Evolutionary conservation across 2,329 filamentous ascomycete species (phyloP).

Genomic region (Aspergillus transmontanensis): DNA sequence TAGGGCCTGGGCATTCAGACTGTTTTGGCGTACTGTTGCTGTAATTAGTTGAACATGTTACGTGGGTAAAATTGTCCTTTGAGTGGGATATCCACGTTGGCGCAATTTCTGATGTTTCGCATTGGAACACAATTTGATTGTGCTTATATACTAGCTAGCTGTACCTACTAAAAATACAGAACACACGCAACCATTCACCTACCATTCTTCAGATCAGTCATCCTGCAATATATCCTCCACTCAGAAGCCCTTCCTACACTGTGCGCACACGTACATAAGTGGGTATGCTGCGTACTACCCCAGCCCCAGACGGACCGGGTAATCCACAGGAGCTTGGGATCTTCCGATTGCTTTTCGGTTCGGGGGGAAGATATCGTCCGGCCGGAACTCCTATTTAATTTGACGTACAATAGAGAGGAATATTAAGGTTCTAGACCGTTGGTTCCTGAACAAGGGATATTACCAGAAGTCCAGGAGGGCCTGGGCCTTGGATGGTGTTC

Average conservation of each 20-base stretch:
- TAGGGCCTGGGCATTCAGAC: not conserved
- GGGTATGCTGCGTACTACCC: not conserved
- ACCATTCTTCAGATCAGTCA: not conserved
- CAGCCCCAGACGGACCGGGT: not conserved
- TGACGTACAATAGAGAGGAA: conserved; percentile 5
- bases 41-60: not conserved
- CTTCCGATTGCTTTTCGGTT: not conserved
- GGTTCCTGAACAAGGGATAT: conserved; percentile 20
- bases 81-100: not conserved
- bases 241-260: not conserved
- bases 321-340: not conserved
- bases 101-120: not conserved
- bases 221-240: not conserved
- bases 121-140: conserved; percentile 3
- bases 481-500: conserved; percentile 32
- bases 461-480: conserved; percentile 28
- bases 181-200: not conserved
- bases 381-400: not conserved
- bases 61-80: not conserved
- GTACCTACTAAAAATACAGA: not conserved
- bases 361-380: not conserved
- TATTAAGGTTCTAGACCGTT: conserved; percentile 32
- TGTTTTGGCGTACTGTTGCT: not conserved
- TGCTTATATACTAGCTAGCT: not conserved
- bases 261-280: not conserved